phyloP scores from a whole-genome alignment of 371 early-diverging fungal species.

The Mucor racemosus region DNA sequence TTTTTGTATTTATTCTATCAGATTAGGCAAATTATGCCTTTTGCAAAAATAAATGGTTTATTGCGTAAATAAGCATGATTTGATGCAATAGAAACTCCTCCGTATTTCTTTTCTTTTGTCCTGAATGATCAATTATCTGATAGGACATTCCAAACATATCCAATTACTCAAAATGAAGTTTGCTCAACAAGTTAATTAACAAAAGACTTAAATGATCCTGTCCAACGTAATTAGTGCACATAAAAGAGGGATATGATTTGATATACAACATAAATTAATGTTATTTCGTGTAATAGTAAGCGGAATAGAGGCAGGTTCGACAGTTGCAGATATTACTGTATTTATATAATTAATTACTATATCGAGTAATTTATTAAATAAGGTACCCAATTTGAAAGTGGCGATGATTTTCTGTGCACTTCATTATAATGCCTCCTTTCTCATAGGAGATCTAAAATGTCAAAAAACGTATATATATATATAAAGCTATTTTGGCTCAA shows the following conservation, averaged over 20 bases:
- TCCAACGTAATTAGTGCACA: neutral
- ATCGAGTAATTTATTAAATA: neutral
- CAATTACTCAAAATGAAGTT: neutral
- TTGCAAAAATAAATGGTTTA: neutral
- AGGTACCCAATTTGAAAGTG: neutral
- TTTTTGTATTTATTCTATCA: neutral
- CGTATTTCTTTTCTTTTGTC: neutral
- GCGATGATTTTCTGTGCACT: neutral
- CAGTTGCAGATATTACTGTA: neutral
- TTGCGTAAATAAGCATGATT: neutral
- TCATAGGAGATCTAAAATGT: constrained; percentile 1
- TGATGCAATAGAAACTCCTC: constrained; percentile 1
- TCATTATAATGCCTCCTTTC: neutral
- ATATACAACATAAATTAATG: constrained; percentile 1
- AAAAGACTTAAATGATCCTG: neutral
- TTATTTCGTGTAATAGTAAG: neutral
- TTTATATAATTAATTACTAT: neutral
- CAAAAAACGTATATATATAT: neutral
- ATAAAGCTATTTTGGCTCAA: neutral
- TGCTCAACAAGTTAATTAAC: neutral
- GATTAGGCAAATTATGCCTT: neutral
- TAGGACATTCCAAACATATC: neutral
- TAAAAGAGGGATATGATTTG: constrained; percentile 1
- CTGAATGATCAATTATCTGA: no score
- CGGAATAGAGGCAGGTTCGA: neutral